These are phyloP conservation scores for Ormosia emarginata DNA, from an alignment of 306 rosid genomes.

Conservation along the genomic window DNA sequence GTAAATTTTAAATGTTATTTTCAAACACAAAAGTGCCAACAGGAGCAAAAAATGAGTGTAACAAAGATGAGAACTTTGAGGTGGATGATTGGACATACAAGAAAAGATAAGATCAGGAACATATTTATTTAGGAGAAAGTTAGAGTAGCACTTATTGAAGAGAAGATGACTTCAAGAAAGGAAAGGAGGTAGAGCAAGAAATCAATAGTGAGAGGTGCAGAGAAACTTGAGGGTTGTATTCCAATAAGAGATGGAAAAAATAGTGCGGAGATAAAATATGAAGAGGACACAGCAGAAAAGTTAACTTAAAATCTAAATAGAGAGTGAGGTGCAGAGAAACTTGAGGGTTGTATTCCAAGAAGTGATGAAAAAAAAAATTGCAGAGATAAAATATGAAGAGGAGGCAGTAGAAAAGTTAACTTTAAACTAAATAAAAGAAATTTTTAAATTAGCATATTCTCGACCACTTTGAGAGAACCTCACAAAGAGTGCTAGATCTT, in stretches of 20 bases:
- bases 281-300: background rate
- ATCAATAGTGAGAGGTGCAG: background rate
- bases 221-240: background rate
- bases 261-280: background rate
- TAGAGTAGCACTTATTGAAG: background rate
- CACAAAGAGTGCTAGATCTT: background rate
- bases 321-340: background rate
- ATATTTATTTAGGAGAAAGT: constrained; percentile 8
- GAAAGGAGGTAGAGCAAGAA: background rate
- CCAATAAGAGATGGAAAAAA: background rate
- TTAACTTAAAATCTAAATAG: background rate
- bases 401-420: background rate
- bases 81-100: background rate
- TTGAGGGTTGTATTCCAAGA: background rate
- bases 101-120: background rate
- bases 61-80: background rate
- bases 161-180: background rate
- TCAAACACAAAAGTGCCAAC: background rate
- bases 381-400: background rate
- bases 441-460: background rate
- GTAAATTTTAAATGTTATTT: background rate
- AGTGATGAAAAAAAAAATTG: background rate
- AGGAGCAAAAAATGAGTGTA: background rate
- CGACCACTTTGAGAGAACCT: background rate
- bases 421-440: background rate